These are phyloP conservation scores for Metarhizium guizhouense DNA, from an alignment of 2,329 filamentous ascomycete species.

Conservation along the genomic window DNA sequence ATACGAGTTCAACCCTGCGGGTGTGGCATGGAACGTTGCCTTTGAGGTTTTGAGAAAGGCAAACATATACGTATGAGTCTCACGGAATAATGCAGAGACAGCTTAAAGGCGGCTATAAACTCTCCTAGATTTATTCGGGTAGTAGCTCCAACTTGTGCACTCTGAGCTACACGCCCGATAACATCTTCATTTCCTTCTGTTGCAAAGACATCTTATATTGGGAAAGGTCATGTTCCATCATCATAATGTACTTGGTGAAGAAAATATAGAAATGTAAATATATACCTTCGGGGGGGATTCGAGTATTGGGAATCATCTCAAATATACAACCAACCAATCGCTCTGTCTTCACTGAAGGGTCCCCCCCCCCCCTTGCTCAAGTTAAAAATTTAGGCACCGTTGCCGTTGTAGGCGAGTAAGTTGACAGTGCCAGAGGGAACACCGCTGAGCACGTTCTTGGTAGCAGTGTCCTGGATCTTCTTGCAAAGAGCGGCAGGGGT, in stretches of 20 bases:
- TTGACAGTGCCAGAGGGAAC: constrained; percentile 14
- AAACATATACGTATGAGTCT: too few species aligned
- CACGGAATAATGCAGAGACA: too few species aligned
- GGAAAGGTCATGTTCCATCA: background rate
- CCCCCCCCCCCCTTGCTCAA: background rate
- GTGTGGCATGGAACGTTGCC: too few species aligned
- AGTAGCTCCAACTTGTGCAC: too few species aligned
- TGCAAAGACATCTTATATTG: too few species aligned
- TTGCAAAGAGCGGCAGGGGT: constrained; percentile 12
- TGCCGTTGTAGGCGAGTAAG: constrained; percentile 17
- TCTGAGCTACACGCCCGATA: too few species aligned
- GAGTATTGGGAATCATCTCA: background rate
- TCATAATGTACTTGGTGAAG: background rate
- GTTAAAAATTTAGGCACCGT: constrained; percentile 1
- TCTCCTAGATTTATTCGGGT: too few species aligned
- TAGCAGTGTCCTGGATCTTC: constrained; percentile 4
- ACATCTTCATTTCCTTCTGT: too few species aligned
- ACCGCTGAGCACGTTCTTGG: constrained; percentile 14
- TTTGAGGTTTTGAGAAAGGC: too few species aligned
- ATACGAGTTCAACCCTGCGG: too few species aligned
- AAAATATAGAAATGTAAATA: background rate
- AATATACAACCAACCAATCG: background rate
- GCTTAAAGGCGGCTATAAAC: too few species aligned
- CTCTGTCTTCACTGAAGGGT: background rate
- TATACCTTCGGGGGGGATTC: background rate